Base-by-base conservation (phyloP, 257 asterid genomes). In the Solanum arcanum region DNA sequence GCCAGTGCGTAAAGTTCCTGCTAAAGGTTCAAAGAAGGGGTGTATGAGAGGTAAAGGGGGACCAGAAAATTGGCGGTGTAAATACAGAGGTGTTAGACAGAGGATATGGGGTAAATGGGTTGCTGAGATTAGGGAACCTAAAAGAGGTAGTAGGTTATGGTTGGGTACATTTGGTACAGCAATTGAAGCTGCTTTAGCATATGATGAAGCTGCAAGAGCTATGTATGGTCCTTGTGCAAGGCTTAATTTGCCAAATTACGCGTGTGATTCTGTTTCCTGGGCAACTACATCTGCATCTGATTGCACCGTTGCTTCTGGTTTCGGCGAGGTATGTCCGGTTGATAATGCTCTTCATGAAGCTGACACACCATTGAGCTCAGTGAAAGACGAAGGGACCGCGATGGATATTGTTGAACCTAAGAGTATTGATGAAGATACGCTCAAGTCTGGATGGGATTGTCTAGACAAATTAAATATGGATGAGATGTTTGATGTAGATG, bases 401-500 rank as follows among this genome's bases (percentile, higher is more conserved):
- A 77, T 27, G 60, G 68, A 18, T 1, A 49, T 23, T 25, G 23
- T 44, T 9, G 20, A 42, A 9, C 69, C 81, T 21, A 16, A 25
- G 7, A 37, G n/a, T 42, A n/a, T 29, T 46, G 56, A 37, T 9
- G 41, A 66, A 27, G 66, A 46, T 78, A 46, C 52, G 66, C 66
- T 46, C 27, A 84, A 39, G 44, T 25, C 42, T 60, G 86, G 35
- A 12, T 39, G 42, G 3, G 64, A 85, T 83, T 87, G 73, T 9
- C 78, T 86, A 2, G 91, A 90, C n/a, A 86, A 77, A 10, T 47
- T 89, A 16, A n/a, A 72, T 1, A 23, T 37, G 76, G 95, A 92
- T 11, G 95, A 92, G 78, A 84, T 92, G 93, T 92, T 96, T 82
- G 93, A 93, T 9, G 88, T 93, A 49, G 96, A 93, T 0, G 95